phyloP scores from a whole-genome alignment of 345 rosid genomes.

The Anacardium occidentale region DNA sequence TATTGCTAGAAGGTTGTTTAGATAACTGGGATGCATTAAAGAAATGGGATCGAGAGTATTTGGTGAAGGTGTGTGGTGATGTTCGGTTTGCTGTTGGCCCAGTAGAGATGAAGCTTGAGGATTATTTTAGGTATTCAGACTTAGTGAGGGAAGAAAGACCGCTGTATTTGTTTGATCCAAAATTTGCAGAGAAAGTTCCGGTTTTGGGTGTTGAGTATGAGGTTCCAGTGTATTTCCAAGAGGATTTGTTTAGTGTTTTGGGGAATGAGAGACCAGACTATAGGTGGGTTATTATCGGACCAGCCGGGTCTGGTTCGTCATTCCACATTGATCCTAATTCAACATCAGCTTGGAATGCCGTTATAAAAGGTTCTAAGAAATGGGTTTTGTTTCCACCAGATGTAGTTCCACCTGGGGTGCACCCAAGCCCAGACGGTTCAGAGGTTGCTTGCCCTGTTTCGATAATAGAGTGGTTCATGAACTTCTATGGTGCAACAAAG shows the following conservation, averaged over 20 bases:
- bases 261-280: conserved; percentile 85
- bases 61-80: conserved; percentile 50
- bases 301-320: conserved; percentile 94
- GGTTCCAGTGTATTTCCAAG: conserved; percentile 75
- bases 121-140: conserved; percentile 72
- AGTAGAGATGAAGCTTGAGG: conserved; percentile 77
- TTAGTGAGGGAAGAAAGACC: conserved; percentile 85
- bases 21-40: conserved; percentile 65
- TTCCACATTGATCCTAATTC: conserved; percentile 99
- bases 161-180: conserved; percentile 89
- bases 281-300: conserved; percentile 93
- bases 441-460: conserved; percentile 99
- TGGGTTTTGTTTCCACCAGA: conserved; percentile 97
- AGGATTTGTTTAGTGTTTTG: conserved; percentile 82
- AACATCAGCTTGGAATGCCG: conserved; percentile 97
- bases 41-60: conserved; percentile 79
- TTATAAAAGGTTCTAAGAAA: conserved; percentile 88
- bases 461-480: conserved; percentile 97
- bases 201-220: conserved; percentile 65
- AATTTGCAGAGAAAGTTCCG: conserved; percentile 75
- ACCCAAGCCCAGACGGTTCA: conserved; percentile 94
- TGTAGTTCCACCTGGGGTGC: conserved; percentile 91
- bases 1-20: conserved; percentile 83
- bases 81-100: conserved; percentile 76
- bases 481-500: conserved; percentile 81